Percentiles rank a stretch among this genome's conserved stretches.
phyloP scores from a whole-genome alignment of 352 stramenopile species.

The Phytophthora quininea region DNA sequence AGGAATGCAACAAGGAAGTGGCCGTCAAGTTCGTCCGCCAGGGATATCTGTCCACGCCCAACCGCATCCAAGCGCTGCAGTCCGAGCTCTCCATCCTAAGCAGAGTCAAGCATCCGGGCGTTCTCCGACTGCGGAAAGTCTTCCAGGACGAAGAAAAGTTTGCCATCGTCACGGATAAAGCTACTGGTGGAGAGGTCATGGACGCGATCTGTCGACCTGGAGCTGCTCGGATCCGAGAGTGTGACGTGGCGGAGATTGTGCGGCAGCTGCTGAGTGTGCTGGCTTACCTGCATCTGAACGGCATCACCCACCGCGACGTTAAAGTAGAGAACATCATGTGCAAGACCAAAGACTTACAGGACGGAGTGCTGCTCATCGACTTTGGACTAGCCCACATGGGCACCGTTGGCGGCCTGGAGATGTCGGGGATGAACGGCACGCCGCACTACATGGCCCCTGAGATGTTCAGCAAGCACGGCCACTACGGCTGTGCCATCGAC shows the following conservation, averaged over 20 bases:
- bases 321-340: slow-evolving; percentile 89
- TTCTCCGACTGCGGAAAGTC: slow-evolving; percentile 67
- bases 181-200: slow-evolving; percentile 68
- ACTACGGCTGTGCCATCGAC: slow-evolving; percentile 73
- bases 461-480: slow-evolving; percentile 68
- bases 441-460: slow-evolving; percentile 87
- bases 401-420: slow-evolving; percentile 42
- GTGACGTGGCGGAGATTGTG: slow-evolving; percentile 67
- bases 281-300: slow-evolving; percentile 66
- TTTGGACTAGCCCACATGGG: slow-evolving; percentile 79
- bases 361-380: slow-evolving; percentile 77
- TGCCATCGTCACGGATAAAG: slow-evolving; percentile 72
- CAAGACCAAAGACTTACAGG: slow-evolving; percentile 44
- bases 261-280: slow-evolving; percentile 74
- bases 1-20: slow-evolving; percentile 57
- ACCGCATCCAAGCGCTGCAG: slow-evolving; percentile 68
- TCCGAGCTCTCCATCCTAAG: slow-evolving; percentile 67
- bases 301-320: slow-evolving; percentile 84
- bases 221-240: slow-evolving; percentile 47
- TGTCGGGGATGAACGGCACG: slow-evolving; percentile 85
- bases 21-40: slow-evolving; percentile 73
- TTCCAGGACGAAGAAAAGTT: slow-evolving; percentile 73
- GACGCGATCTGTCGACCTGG: slow-evolving; percentile 45
- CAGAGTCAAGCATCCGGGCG: slow-evolving; percentile 54
- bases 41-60: slow-evolving; percentile 75